Evolutionary conservation across 306 rosid species (phyloP).

Genomic region (Sechiopsis laciniata): DNA sequence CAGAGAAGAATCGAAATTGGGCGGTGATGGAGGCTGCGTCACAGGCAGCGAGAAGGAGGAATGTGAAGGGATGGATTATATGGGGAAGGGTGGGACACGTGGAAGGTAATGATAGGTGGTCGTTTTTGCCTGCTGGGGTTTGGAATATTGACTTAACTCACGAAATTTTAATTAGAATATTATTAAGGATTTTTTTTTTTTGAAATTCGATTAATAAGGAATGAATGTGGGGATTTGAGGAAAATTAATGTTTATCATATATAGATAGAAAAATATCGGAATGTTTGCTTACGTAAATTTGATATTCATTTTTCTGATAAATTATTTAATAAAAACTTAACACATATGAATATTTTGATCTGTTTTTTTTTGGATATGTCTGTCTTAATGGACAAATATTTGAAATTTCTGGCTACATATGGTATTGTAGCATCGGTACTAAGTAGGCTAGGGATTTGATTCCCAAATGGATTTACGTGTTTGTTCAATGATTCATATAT

Average conservation of each 20-base stretch:
- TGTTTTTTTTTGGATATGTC: too few species aligned
- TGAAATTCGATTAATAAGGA: background rate
- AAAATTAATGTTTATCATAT: background rate
- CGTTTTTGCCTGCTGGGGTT: conserved; percentile 3
- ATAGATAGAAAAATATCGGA: background rate
- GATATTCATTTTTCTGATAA: too few species aligned
- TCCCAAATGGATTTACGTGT: too few species aligned
- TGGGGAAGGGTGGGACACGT: background rate
- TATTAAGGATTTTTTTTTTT: background rate
- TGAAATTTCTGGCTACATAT: too few species aligned
- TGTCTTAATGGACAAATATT: too few species aligned
- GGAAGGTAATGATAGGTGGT: background rate
- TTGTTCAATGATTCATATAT: too few species aligned
- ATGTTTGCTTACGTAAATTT: background rate
- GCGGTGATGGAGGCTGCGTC: background rate
- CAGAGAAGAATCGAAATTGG: background rate
- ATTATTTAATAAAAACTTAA: too few species aligned
- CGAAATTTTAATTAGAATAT: background rate
- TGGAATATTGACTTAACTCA: background rate
- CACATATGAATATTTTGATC: too few species aligned
- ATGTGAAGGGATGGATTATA: background rate
- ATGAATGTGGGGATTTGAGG: conserved; percentile 1
- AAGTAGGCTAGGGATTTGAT: too few species aligned
- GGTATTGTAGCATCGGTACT: too few species aligned
- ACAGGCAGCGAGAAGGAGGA: background rate